Base-by-base conservation (phyloP, 1,284 basidiomycete genomes). In the Naganishia sp. region DNA sequence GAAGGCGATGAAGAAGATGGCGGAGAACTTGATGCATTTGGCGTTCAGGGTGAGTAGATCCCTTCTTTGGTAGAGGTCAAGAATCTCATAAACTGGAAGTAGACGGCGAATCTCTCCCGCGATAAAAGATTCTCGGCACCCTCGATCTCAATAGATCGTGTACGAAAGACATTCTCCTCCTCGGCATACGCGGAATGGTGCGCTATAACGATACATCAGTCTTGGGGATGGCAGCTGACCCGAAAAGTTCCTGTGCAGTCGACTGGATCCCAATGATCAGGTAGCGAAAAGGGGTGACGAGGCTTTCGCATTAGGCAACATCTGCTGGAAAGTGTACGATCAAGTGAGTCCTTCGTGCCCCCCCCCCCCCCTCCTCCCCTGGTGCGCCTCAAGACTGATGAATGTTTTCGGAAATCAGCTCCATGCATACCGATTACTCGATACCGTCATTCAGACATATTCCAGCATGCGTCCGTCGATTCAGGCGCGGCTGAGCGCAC, bases 241-340 rank as follows among this genome's bases (percentile, higher is more conserved):
- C n/a, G 18, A 7, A 28, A 39, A 28, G 6, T 21, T 13, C n/a
- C 25, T 23, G 43, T 33, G 42, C 39, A 59, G 56, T 55, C 57
- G 44, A 18, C 11, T 52, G 52, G 53, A 63, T 33, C 49, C 49
- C 21, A 33, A 36, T 11, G 64, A 68, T 48, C 43, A 21, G 11
- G 44, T 65, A 21, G 23, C 68, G 13, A 65, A 64, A n/a, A 52
- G 68, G 23, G 68, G 68, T 5, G 68, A 68, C 31, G 55, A 66
- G 42, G 57, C 64, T 2, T 68, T 68, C 46, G 68, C 68, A 4
- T 31, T 68, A 21, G 68, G 68, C 11, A 68, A 68, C 33, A 54
- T 68, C 13, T 68, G 68, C 39, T 66, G 64, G 68, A 68, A 65
- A 23, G 64, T 63, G 23, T 68, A 66, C 31, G 64, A 68, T 44